Evolutionary conservation across 768 basidiomycete species (phyloP).

Genomic region (Termitomyces heimii): DNA sequence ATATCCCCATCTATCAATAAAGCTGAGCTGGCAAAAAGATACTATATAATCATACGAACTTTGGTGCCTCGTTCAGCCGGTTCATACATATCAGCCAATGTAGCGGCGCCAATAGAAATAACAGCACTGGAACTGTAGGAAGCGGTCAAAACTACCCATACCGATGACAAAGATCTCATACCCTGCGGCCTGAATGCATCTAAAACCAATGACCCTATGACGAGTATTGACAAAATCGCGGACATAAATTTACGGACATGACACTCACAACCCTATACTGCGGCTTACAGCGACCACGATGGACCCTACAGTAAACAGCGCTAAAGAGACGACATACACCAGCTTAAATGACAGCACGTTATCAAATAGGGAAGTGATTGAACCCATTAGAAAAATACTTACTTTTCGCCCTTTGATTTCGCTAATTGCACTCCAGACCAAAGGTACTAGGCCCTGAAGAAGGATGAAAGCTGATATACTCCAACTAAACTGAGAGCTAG

Average conservation of each 20-base stretch:
- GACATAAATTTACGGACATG: background rate
- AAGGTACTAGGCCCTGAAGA: constrained; percentile 61
- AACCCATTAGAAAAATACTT: background rate
- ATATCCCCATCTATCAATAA: constrained; percentile 58
- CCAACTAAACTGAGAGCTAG: constrained; percentile 56
- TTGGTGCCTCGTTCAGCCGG: constrained; percentile 67
- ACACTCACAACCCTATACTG: constrained; percentile 40
- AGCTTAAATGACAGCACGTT: constrained; percentile 25
- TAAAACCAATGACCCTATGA: constrained; percentile 57
- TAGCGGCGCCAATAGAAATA: constrained; percentile 63
- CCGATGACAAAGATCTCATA: constrained; percentile 17
- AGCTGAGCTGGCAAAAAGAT: constrained; percentile 14
- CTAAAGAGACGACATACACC: constrained; percentile 48
- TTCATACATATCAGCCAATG: constrained; percentile 75
- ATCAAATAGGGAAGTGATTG: background rate
- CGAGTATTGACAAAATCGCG: background rate
- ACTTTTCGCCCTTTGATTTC: constrained; percentile 77
- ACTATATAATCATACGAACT: constrained; percentile 14
- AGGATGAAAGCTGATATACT: constrained; percentile 67
- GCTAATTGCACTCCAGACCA: constrained; percentile 64
- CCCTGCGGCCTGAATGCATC: constrained; percentile 63
- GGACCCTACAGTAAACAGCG: constrained; percentile 49
- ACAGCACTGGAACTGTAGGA: constrained; percentile 16
- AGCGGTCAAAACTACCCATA: background rate
- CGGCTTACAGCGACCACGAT: constrained; percentile 50